Conservation (phyloP, 139 green algal genomes). For the Closterium sp. region DNA sequence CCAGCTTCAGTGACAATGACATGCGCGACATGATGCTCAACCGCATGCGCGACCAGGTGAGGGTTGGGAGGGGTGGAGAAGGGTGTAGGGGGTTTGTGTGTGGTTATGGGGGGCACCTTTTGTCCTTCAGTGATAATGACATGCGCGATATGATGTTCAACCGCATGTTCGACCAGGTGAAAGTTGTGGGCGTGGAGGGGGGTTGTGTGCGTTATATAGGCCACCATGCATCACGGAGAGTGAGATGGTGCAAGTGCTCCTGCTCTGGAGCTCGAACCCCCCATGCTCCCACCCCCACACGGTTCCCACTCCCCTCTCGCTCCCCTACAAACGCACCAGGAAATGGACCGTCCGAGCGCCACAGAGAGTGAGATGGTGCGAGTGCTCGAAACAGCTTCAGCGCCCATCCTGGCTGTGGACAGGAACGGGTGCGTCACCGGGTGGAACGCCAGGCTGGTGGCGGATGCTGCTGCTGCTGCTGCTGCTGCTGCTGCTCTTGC, state of each 20-base stretch:
- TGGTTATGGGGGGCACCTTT: background rate
- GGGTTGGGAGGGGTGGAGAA: constrained; percentile 25
- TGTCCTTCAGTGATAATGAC: constrained; percentile 25
- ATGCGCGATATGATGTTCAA: constrained; percentile 6
- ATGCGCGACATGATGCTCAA: constrained; percentile 16
- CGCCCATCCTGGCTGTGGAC: constrained; percentile 25
- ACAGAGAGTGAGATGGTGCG: constrained; percentile 37
- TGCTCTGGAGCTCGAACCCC: too few species aligned
- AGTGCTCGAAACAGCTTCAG: constrained; percentile 34
- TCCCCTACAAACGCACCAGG: background rate
- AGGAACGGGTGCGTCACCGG: background rate
- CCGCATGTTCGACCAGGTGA: background rate
- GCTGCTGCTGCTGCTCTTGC: too few species aligned
- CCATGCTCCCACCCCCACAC: too few species aligned
- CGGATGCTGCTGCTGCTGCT: too few species aligned
- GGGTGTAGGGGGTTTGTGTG: constrained; percentile 31
- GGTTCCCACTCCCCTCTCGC: too few species aligned
- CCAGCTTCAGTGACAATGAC: constrained; percentile 30
- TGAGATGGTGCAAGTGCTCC: too few species aligned
- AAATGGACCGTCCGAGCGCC: constrained; percentile 33
- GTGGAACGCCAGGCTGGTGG: constrained; percentile 40
- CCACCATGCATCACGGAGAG: too few species aligned
- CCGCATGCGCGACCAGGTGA: background rate
- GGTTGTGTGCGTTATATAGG: background rate
- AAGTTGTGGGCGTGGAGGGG: constrained; percentile 10